A percentile compares a stretch with the other conserved stretches of the same genome.
These are phyloP conservation scores for Encephalitozoon romaleae DNA, from an alignment of 371 early-diverging fungal genomes.

Conservation along the genomic window DNA sequence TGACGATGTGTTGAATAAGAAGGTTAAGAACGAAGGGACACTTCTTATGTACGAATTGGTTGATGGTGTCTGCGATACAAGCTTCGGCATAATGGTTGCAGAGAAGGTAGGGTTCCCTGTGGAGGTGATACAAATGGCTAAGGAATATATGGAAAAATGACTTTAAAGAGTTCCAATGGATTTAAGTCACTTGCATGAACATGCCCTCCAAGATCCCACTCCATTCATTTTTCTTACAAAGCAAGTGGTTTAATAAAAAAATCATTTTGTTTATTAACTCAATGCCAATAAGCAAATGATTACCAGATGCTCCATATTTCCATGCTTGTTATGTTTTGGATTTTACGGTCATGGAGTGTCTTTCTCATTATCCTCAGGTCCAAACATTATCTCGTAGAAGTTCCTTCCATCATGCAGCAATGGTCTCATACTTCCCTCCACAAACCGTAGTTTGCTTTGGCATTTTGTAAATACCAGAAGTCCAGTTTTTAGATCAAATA, in stretches of 20 bases:
- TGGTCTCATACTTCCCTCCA: neutral
- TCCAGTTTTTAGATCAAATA: slow-evolving; percentile 36
- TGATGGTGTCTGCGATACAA: slow-evolving; percentile 76
- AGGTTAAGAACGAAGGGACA: slow-evolving; percentile 24
- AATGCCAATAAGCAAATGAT: neutral
- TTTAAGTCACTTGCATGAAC: too few species aligned
- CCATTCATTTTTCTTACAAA: too few species aligned
- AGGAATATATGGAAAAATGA: slow-evolving; percentile 27
- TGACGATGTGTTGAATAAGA: slow-evolving; percentile 46
- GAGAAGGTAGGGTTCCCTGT: slow-evolving; percentile 81
- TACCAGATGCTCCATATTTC: neutral
- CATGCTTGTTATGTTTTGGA: too few species aligned
- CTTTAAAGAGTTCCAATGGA: neutral
- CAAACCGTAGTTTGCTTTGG: slow-evolving; percentile 18
- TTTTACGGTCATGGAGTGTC: neutral
- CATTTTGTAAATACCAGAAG: slow-evolving; percentile 4
- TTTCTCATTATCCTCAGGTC: neutral
- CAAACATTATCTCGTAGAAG: neutral
- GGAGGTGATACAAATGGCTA: slow-evolving; percentile 50
- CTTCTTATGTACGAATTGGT: slow-evolving; percentile 57
- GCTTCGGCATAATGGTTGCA: slow-evolving; percentile 95
- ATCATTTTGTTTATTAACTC: neutral
- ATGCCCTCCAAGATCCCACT: too few species aligned
- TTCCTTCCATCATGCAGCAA: slow-evolving; percentile 10
- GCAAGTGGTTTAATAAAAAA: too few species aligned